Evolutionary conservation across 805 yeast genomes (phyloP).

Genomic region (Yarrowia porcina): DNA sequence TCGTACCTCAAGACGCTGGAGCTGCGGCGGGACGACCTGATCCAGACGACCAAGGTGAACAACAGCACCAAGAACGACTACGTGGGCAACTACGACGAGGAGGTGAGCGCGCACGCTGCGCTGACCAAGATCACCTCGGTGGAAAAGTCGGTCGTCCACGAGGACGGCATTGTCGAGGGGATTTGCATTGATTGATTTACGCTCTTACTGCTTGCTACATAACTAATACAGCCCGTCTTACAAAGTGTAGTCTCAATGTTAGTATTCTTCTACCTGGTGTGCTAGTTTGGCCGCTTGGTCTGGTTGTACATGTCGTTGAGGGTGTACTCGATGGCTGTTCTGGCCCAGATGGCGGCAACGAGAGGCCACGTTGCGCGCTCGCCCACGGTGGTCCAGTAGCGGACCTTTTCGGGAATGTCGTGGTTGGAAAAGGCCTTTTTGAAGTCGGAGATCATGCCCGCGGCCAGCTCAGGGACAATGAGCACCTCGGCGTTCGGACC

Average conservation of each 20-base stretch:
- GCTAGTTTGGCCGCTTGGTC: constrained; percentile 30
- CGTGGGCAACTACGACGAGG: constrained; percentile 18
- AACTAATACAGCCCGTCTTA: neutral
- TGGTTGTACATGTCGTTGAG: constrained; percentile 66
- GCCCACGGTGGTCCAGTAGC: constrained; percentile 87
- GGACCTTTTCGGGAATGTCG: constrained; percentile 65
- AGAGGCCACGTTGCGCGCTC: constrained; percentile 93
- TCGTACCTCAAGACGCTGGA: constrained; percentile 48
- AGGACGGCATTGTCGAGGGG: neutral
- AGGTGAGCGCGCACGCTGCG: neutral
- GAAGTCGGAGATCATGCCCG: constrained; percentile 59
- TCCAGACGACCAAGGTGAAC: constrained; percentile 90
- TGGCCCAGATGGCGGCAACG: constrained; percentile 74
- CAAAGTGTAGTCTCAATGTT: neutral
- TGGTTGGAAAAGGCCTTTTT: constrained; percentile 77
- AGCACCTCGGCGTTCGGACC: constrained; percentile 56
- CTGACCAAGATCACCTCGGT: constrained; percentile 5
- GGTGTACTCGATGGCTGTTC: constrained; percentile 87
- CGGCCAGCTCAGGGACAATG: constrained; percentile 80
- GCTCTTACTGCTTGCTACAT: neutral
- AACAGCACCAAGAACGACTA: constrained; percentile 83
- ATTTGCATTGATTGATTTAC: neutral
- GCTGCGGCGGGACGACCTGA: constrained; percentile 81
- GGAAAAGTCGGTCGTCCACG: neutral
- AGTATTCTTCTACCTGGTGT: constrained; percentile 24